These are phyloP conservation scores for Alternaria triticimaculans DNA, from an alignment of 2,329 filamentous ascomycete genomes.

Conservation along the genomic window DNA sequence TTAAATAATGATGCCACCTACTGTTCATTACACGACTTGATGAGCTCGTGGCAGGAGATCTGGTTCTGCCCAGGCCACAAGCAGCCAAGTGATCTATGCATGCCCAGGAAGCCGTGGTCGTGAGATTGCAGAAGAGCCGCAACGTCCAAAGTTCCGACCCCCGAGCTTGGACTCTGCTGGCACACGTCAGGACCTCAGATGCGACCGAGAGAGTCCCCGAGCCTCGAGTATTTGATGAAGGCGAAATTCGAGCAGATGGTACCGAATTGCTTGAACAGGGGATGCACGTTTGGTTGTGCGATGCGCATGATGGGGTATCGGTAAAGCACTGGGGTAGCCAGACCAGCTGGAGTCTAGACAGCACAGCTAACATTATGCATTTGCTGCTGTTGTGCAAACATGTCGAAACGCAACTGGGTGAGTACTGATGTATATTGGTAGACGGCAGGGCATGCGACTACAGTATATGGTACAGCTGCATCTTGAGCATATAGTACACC, in stretches of 20 bases:
- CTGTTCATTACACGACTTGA: neutral
- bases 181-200: neutral
- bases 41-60: neutral
- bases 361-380: neutral
- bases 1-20: neutral
- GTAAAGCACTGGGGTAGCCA: neutral
- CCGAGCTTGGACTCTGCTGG: neutral
- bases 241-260: neutral
- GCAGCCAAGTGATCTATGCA: neutral
- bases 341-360: neutral
- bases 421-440: conserved; percentile 11
- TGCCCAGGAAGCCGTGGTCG: neutral
- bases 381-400: neutral
- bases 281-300: neutral
- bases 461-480: conserved; percentile 29
- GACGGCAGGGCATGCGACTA: conserved; percentile 7
- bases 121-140: neutral
- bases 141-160: neutral
- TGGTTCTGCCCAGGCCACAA: neutral
- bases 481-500: conserved; percentile 14
- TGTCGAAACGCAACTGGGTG: neutral
- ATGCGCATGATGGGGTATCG: neutral
- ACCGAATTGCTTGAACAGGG: neutral
- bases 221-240: neutral
- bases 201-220: conserved; percentile 3